These are phyloP conservation scores for Lasiosphaeria hispida DNA, from an alignment of 495 filamentous ascomycete genomes.

Conservation along the genomic window DNA sequence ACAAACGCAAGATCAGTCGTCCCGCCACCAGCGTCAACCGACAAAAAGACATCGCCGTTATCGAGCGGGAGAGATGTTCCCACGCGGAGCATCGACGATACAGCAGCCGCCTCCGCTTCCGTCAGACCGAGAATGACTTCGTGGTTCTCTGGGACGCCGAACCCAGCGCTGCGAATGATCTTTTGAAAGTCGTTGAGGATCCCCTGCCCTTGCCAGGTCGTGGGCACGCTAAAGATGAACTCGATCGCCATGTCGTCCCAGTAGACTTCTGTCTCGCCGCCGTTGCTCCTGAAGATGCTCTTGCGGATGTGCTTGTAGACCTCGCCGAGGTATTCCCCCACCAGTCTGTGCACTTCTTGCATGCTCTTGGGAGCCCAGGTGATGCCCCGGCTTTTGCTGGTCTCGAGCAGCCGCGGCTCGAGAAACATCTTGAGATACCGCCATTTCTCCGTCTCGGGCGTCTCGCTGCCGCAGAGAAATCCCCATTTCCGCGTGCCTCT, in stretches of 20 bases:
- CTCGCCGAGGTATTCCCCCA: neutral
- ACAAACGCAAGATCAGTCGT: conserved; percentile 10
- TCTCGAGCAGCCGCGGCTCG: conserved; percentile 4
- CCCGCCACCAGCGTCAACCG: conserved; percentile 8
- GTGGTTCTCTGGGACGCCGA: neutral
- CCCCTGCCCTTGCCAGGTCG: conserved; percentile 6
- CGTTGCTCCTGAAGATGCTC: neutral
- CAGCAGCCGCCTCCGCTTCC: conserved; percentile 6
- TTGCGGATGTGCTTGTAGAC: conserved; percentile 8
- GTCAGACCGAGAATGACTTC: conserved; percentile 8
- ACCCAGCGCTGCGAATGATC: conserved; percentile 3
- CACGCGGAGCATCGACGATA: neutral
- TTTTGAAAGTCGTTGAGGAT: conserved; percentile 6
- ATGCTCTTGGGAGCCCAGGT: conserved; percentile 8
- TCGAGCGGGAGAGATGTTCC: neutral
- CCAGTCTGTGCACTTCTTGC: conserved; percentile 5
- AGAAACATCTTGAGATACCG: conserved; percentile 12
- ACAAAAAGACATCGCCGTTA: conserved; percentile 9
- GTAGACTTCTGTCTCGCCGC: neutral
- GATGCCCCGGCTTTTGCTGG: neutral
- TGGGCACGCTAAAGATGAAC: conserved; percentile 11
- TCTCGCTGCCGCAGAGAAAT: conserved; percentile 7
- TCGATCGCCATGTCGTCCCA: conserved; percentile 11
- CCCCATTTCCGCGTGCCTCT: conserved; percentile 1
- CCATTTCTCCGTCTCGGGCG: conserved; percentile 7